Evolutionary conservation across 768 basidiomycete species (phyloP).

Genomic region (Termitomyces sp.): DNA sequence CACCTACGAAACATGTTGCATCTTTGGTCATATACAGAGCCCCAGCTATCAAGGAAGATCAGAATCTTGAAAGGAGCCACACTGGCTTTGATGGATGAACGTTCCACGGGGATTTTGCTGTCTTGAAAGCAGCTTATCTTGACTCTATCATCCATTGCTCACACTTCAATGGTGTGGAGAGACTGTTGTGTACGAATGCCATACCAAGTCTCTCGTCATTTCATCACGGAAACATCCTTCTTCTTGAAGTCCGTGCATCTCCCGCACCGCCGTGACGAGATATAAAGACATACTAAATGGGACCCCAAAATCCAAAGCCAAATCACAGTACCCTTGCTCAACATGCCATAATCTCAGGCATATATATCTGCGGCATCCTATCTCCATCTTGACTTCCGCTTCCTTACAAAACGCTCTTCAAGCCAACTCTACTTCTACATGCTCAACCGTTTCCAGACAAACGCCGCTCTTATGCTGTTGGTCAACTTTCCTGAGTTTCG

Average conservation of each 20-base stretch:
- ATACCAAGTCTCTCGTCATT: too few relatives aligned
- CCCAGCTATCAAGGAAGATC: constrained; percentile 24
- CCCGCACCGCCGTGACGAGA: too few relatives aligned
- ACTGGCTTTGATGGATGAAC: constrained; percentile 44
- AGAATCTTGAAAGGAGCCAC: constrained; percentile 43
- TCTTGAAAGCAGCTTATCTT: constrained; percentile 17
- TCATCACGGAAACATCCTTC: background rate
- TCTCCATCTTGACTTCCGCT: background rate
- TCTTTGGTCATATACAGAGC: constrained; percentile 35
- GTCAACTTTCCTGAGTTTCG: too few relatives aligned
- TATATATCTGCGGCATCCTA: background rate
- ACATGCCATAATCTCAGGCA: background rate
- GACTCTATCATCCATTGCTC: background rate
- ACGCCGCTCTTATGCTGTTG: too few relatives aligned
- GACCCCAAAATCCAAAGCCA: too few relatives aligned
- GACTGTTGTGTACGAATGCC: background rate
- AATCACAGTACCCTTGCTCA: too few relatives aligned
- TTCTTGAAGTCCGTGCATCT: background rate
- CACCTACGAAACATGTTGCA: constrained; percentile 46
- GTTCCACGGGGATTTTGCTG: constrained; percentile 40
- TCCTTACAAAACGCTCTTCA: background rate
- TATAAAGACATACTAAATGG: too few relatives aligned
- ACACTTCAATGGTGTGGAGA: too few relatives aligned
- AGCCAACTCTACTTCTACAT: background rate
- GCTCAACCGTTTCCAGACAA: background rate